These are phyloP conservation scores for Hygrophoropsis aurantiaca DNA, from an alignment of 768 basidiomycete genomes.

Conservation along the genomic window DNA sequence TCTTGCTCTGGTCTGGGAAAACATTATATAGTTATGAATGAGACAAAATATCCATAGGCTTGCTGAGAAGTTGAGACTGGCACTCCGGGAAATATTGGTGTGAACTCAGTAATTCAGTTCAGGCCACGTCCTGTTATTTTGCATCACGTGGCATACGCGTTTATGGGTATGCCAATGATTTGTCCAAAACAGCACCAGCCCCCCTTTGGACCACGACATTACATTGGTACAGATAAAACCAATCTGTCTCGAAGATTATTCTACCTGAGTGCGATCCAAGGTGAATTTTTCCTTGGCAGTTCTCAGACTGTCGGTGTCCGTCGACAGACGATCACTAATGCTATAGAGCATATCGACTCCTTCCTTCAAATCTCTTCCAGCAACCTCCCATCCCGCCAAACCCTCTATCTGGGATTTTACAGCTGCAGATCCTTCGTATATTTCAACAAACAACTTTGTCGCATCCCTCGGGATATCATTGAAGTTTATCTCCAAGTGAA, in stretches of 20 bases:
- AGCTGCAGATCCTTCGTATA: slow-evolving; percentile 4
- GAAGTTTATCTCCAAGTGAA: no score
- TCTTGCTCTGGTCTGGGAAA: slow-evolving; percentile 29
- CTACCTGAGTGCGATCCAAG: no score
- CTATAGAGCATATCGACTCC: slow-evolving; percentile 10
- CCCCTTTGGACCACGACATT: no score
- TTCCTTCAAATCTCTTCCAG: slow-evolving; percentile 16
- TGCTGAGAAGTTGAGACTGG: neutral
- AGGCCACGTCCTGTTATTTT: slow-evolving; percentile 8
- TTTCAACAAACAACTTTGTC: slow-evolving; percentile 7
- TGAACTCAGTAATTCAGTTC: neutral
- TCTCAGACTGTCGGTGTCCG: no score
- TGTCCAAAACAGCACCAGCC: no score
- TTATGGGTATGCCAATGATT: no score
- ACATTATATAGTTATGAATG: slow-evolving; percentile 22
- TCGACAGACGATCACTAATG: slow-evolving; percentile 5
- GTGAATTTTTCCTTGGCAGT: no score
- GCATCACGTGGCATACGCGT: slow-evolving; percentile 22
- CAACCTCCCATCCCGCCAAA: no score
- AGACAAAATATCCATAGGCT: slow-evolving; percentile 15
- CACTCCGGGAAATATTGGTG: neutral
- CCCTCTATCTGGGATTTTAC: no score
- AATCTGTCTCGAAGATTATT: no score
- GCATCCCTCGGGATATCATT: no score
- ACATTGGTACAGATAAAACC: no score